phyloP scores from a whole-genome alignment of 352 stramenopile genomes.

The Blastocystis sp. region DNA sequence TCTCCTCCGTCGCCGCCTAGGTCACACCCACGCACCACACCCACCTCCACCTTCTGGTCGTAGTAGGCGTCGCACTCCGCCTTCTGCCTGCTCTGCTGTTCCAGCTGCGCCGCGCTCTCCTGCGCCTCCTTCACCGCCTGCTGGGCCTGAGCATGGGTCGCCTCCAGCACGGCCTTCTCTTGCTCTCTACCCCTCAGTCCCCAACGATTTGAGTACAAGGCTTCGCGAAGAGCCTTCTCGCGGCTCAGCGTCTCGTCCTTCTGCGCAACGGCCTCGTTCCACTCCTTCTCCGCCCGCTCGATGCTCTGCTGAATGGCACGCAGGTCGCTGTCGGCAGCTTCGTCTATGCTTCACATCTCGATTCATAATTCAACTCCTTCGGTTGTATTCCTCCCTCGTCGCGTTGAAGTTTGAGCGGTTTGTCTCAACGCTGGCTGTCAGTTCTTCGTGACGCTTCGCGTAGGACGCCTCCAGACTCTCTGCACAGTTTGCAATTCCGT shows the following conservation, averaged over 20 bases:
- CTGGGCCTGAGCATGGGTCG: not conserved
- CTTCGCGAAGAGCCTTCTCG: not conserved
- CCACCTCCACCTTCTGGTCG: constrained; percentile 7
- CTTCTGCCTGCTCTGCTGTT: not conserved
- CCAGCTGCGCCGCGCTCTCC: not conserved
- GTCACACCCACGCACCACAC: not conserved
- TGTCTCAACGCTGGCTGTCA: not conserved
- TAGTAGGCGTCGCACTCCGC: constrained; percentile 27
- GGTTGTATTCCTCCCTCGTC: not conserved
- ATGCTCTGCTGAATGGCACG: not conserved
- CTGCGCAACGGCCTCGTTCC: not conserved
- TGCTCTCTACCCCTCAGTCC: not conserved
- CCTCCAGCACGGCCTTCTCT: not conserved
- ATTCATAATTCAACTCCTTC: not conserved
- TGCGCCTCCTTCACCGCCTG: not conserved
- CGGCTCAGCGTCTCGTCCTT: not conserved
- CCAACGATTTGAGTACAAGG: not conserved
- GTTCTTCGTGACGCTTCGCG: not conserved
- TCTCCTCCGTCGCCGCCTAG: constrained; percentile 1
- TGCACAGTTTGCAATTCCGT: not conserved
- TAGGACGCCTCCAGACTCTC: not conserved
- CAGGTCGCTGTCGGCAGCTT: not conserved
- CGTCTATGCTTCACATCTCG: not conserved
- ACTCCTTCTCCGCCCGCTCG: not conserved
- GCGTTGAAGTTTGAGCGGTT: not conserved